A percentile compares a stretch with the other conserved stretches of the same genome.
Conservation (phyloP, 106 monocot genomes). For the Dendrobium chrysotoxum region DNA sequence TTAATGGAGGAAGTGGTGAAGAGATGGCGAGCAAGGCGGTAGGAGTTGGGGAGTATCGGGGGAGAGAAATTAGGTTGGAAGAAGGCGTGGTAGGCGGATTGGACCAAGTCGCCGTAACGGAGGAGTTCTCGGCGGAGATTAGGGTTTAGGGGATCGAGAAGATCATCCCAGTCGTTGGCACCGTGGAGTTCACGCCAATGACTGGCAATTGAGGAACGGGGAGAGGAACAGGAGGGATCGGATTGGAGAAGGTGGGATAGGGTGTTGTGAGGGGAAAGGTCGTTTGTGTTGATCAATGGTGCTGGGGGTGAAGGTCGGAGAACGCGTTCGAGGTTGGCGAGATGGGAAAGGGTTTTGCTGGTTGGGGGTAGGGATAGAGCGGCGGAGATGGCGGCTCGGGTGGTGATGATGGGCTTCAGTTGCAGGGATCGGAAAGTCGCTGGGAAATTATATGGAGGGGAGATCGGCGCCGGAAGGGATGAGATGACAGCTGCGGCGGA, state of each 20-base stretch:
- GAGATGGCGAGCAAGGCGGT: slow-evolving; percentile 42
- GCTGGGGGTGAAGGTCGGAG: not conserved
- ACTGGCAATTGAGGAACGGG: slow-evolving; percentile 33
- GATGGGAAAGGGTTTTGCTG: slow-evolving; percentile 7
- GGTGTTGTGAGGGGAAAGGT: no score
- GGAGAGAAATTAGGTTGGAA: not conserved
- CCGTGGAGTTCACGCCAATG: slow-evolving; percentile 66
- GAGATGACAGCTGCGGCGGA: no score
- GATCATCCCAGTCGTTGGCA: slow-evolving; percentile 40
- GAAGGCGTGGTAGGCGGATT: slow-evolving; percentile 41
- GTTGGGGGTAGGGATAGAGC: slow-evolving; percentile 14
- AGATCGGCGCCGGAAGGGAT: no score
- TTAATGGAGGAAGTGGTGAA: slow-evolving; percentile 66
- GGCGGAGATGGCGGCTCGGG: not conserved
- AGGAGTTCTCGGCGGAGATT: slow-evolving; percentile 80
- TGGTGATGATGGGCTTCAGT: no score
- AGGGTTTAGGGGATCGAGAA: slow-evolving; percentile 66
- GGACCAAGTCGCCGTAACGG: slow-evolving; percentile 74
- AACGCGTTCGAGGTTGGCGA: not conserved
- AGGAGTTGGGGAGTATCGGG: slow-evolving; percentile 38
- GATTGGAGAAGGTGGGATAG: no score
- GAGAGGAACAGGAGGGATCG: slow-evolving; percentile 25
- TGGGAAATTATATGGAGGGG: not conserved
- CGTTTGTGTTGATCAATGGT: slow-evolving; percentile 9
- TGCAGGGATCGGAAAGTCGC: no score